These are phyloP conservation scores for Plasmodium yoelii DNA, from an alignment of 169 alveolate species.

Conservation along the genomic window DNA sequence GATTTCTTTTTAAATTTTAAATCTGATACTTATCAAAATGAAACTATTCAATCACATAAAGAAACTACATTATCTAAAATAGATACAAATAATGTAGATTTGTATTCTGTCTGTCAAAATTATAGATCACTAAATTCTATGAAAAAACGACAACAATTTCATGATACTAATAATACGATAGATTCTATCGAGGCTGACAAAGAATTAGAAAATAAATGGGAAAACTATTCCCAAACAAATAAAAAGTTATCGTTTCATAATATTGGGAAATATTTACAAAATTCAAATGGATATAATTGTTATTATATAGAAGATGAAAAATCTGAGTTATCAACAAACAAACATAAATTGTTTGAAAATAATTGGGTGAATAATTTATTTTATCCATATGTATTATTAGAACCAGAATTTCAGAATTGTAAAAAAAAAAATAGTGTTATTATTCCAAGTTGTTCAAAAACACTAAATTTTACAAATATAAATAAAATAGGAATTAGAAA, in stretches of 20 bases:
- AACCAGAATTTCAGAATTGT: slow-evolving; percentile 44
- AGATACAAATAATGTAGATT: too few relatives aligned
- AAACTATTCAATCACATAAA: too few relatives aligned
- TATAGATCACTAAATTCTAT: too few relatives aligned
- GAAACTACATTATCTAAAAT: too few relatives aligned
- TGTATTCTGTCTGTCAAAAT: too few relatives aligned
- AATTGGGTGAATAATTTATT: slow-evolving; percentile 37
- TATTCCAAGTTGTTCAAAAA: slow-evolving; percentile 65
- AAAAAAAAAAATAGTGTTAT: slow-evolving; percentile 71
- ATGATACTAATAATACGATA: too few relatives aligned
- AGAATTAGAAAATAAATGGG: too few relatives aligned
- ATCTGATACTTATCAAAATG: too few relatives aligned
- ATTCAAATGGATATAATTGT: neutral
- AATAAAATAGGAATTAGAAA: slow-evolving; percentile 54
- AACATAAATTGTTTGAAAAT: slow-evolving; percentile 15
- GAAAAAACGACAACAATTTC: too few relatives aligned
- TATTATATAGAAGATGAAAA: neutral
- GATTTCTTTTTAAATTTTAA: slow-evolving; percentile 30
- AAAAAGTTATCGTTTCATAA: neutral
- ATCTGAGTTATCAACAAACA: neutral
- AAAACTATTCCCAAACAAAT: neutral
- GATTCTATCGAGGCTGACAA: too few relatives aligned
- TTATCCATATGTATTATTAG: slow-evolving; percentile 34
- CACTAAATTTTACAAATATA: neutral
- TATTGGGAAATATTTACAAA: neutral